Conservation (phyloP, 2,329 filamentous ascomycete genomes). For the Lasiodiplodia citricola region DNA sequence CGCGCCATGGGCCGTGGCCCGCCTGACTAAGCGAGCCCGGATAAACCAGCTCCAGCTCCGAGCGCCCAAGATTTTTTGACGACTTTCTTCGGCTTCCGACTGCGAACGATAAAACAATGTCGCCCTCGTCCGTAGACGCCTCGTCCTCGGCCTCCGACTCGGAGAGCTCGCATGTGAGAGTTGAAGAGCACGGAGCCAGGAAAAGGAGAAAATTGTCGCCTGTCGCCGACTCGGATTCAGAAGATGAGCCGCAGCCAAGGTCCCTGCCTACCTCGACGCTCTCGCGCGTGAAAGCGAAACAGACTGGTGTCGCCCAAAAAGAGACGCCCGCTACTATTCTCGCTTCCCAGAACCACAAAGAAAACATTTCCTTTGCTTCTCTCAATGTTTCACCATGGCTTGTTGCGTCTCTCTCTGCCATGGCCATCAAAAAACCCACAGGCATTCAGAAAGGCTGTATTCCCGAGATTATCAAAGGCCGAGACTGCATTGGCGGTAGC, state of each 20-base stretch:
- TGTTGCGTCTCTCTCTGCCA: conserved; percentile 73
- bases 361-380: conserved; percentile 70
- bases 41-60: conserved; percentile 7
- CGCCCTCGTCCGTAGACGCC: conserved; percentile 18
- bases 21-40: conserved; percentile 12
- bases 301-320: conserved; percentile 26
- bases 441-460: conserved; percentile 93
- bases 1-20: not conserved
- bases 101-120: conserved; percentile 5
- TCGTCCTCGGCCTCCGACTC: conserved; percentile 23
- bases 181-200: conserved; percentile 38
- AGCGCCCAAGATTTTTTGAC: conserved; percentile 16
- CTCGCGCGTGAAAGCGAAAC: conserved; percentile 44
- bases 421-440: conserved; percentile 87
- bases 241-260: conserved; percentile 28
- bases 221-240: conserved; percentile 27
- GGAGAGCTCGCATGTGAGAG: conserved; percentile 19
- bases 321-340: conserved; percentile 23
- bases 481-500: conserved; percentile 94
- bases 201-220: conserved; percentile 45
- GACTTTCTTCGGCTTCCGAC: conserved; percentile 6
- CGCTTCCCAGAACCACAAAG: conserved; percentile 29
- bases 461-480: conserved; percentile 86
- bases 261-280: conserved; percentile 32
- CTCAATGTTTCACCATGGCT: conserved; percentile 85